phyloP scores from a whole-genome alignment of 2,329 filamentous ascomycete species.

The Colletotrichum tamarilloi region DNA sequence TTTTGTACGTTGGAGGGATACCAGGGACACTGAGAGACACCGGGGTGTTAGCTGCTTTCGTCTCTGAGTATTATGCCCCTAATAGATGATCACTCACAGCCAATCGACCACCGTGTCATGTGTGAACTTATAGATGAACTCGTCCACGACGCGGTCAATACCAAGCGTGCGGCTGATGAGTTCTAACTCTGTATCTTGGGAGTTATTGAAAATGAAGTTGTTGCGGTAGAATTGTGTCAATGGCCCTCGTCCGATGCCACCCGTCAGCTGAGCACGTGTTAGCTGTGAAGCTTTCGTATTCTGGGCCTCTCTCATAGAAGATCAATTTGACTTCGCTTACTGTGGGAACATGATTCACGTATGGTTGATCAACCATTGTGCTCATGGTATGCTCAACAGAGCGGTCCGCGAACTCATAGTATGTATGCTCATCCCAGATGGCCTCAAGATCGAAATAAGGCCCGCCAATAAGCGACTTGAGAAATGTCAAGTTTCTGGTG shows the following conservation, averaged over 20 bases:
- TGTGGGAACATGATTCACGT: slow-evolving; percentile 68
- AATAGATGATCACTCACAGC: too few species aligned
- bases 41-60: too few species aligned
- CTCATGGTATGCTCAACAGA: slow-evolving; percentile 79
- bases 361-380: slow-evolving; percentile 82
- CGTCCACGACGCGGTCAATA: slow-evolving; percentile 77
- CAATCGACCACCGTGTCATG: slow-evolving; percentile 55
- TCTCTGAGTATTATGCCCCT: too few species aligned
- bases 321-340: too few species aligned
- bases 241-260: slow-evolving; percentile 73
- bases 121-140: slow-evolving; percentile 75
- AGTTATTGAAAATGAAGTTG: slow-evolving; percentile 66
- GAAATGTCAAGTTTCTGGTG: slow-evolving; percentile 64
- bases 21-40: too few species aligned
- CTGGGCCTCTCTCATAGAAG: too few species aligned
- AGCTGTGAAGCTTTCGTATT: slow-evolving; percentile 44
- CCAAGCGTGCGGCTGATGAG: slow-evolving; percentile 78
- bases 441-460: slow-evolving; percentile 74
- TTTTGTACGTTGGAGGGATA: too few species aligned
- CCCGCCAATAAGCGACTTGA: too few species aligned
- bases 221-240: slow-evolving; percentile 74
- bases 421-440: slow-evolving; percentile 83
- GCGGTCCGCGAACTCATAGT: slow-evolving; percentile 75
- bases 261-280: slow-evolving; percentile 59
- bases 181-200: slow-evolving; percentile 72